Evolutionary conservation across 768 basidiomycete genomes (phyloP), one percentile per base, ranked within the genome.

Genomic region (Auriculariales sp.): DNA sequence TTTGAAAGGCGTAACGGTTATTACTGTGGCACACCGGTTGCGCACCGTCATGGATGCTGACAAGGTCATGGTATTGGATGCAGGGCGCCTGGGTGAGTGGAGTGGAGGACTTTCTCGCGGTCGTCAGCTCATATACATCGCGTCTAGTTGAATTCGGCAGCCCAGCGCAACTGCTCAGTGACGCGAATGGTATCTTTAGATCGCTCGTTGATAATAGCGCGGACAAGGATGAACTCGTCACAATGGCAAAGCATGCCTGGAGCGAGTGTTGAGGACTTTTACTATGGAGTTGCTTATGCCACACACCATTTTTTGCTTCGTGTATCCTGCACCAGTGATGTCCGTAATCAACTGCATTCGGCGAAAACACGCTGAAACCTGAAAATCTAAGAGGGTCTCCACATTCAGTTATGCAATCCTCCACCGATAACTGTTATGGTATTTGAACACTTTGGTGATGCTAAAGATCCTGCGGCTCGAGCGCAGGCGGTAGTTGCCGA

Each of bases 71-170:
- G 70, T 72, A 32, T 61, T 79, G n/a, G 75, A 75, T 49, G 70
- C 67, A 22, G 77, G 78, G 15, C 47, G 35, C 19, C 47, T 57
- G n/a, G 27, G 55, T 56, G 3, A 36, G 22, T 35, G n/a, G 12
- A 3, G 29, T 2, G 39, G 12, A n/a, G 14, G 10, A 11, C 2
- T 47, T 46, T 10, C 19, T 12, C 17, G 28, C 5, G 56, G 67
- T 5, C 64, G 62, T 25, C 64, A 61, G 1, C 66, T 65, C 1
- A 63, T 64, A 48, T n/a, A n/a, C n/a, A n/a, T n/a, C n/a, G n/a
- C 66, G 63, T 5, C 49, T 78, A 62, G 66, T 73, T 33, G 79
- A 81, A 55, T 80, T 72, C 52, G 79, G 77, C 53, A 57, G 68
- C 9, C 81, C 80, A 1, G 52, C 53, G 7, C 55, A 46, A 2